Percentiles rank a stretch among this genome's conserved stretches.
phyloP scores from a whole-genome alignment of 306 rosid genomes.

The Elaeagnus macrophylla region DNA sequence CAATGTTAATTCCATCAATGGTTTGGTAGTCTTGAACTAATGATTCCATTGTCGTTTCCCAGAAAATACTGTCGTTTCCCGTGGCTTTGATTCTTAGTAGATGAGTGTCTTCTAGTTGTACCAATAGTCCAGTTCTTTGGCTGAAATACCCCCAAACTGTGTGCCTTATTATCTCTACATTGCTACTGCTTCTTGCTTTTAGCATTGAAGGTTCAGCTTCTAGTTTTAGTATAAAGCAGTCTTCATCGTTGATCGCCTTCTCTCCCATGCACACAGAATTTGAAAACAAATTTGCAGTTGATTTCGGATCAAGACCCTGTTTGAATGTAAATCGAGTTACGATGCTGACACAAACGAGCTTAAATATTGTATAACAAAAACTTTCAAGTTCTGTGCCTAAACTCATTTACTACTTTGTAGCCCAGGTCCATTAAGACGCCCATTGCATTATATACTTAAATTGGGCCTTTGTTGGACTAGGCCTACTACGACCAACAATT shows the following conservation, averaged over 20 bases:
- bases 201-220: slow-evolving; percentile 56
- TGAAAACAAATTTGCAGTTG: slow-evolving; percentile 64
- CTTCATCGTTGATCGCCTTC: slow-evolving; percentile 63
- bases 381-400: too few species aligned
- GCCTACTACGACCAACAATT: too few species aligned
- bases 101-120: slow-evolving; percentile 76
- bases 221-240: slow-evolving; percentile 58
- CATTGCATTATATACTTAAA: too few species aligned
- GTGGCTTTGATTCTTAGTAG: slow-evolving; percentile 58
- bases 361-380: too few species aligned
- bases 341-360: too few species aligned
- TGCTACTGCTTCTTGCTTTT: slow-evolving; percentile 61
- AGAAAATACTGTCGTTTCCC: slow-evolving; percentile 36
- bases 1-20: slow-evolving; percentile 64
- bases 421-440: too few species aligned
- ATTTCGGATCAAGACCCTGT: slow-evolving; percentile 91
- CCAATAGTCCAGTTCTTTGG: slow-evolving; percentile 72
- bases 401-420: too few species aligned
- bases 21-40: slow-evolving; percentile 50
- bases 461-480: too few species aligned
- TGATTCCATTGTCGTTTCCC: slow-evolving; percentile 94
- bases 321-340: neutral
- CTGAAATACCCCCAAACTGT: slow-evolving; percentile 88
- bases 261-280: slow-evolving; percentile 69
- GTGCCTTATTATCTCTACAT: slow-evolving; percentile 71